Percentiles rank a stretch among this genome's conserved stretches.
These are phyloP conservation scores for Fusarium irregulare DNA, from an alignment of 2,329 filamentous ascomycete genomes.

Conservation along the genomic window DNA sequence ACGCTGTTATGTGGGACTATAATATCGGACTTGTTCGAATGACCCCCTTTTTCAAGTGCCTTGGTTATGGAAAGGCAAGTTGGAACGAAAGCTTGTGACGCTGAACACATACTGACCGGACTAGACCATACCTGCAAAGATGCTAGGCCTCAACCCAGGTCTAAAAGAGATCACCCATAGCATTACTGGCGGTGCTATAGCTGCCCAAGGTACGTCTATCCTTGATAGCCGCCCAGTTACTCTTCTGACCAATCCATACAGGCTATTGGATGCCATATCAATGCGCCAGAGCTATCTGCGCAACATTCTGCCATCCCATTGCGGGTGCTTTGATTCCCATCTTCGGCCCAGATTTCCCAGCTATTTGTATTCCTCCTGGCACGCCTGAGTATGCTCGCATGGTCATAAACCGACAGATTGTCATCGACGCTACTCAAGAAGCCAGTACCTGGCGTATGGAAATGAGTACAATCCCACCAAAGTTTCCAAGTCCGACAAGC, in stretches of 20 bases:
- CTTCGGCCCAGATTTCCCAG: slow-evolving; percentile 85
- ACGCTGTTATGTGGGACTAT: slow-evolving; percentile 96
- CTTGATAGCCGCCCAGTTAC: neutral
- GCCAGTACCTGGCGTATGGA: slow-evolving; percentile 49
- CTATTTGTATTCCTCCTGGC: slow-evolving; percentile 73
- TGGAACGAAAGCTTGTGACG: slow-evolving; percentile 1
- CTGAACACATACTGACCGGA: slow-evolving; percentile 23
- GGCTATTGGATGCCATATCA: slow-evolving; percentile 97
- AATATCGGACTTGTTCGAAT: slow-evolving; percentile 93
- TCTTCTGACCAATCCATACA: slow-evolving; percentile 52
- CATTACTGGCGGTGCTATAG: slow-evolving; percentile 91
- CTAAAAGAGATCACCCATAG: slow-evolving; percentile 91
- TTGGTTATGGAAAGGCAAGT: slow-evolving; percentile 84
- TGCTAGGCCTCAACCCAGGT: slow-evolving; percentile 80
- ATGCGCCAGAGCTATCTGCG: slow-evolving; percentile 86
- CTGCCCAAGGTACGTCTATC: slow-evolving; percentile 78
- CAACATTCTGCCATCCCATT: slow-evolving; percentile 89
- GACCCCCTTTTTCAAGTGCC: slow-evolving; percentile 94
- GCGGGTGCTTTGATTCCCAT: slow-evolving; percentile 88
- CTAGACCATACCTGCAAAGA: slow-evolving; percentile 89
- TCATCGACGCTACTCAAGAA: slow-evolving; percentile 63
- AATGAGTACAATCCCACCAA: slow-evolving; percentile 17
- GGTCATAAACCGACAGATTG: slow-evolving; percentile 70
- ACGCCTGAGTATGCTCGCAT: slow-evolving; percentile 73
- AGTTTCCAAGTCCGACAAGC: slow-evolving; percentile 28